Evolutionary conservation across 305 asterid genomes (phyloP), one percentile per base, ranked within the genome.

Genomic region (Fraxinus sp.): DNA sequence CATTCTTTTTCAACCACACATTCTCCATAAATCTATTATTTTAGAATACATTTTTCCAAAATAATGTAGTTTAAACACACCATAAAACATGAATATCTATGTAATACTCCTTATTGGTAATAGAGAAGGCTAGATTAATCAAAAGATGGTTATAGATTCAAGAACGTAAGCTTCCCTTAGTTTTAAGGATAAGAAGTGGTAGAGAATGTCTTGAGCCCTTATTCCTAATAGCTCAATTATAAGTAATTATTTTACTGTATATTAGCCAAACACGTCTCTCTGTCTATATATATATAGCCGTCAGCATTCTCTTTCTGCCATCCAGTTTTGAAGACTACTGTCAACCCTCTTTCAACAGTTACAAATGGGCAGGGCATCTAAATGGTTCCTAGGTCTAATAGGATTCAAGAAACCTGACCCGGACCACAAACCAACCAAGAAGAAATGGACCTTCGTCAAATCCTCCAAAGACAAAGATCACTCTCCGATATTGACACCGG

Each of bases 351-450:
- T 5, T 57, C 85, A 33, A 8, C 78, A 46, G 79, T 46, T 46
- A 46, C 80, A 79, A 68, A 93, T 94, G 98, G 97, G 95, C 46
- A 93, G 88, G 81, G 95, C 97, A 22, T 85, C 93, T 1, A 93
- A 84, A 81, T 94, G 98, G 98, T 89, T 94, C 85, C 83, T 92
- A 84, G 92, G 88, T 2, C 91, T 94, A 24, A 78, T 81, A 72
- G 88, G 91, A 5, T 83, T 85, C 82, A 86, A 78, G 75, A 79
- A 22, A 84, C 16, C 89, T 73, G 62, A 80, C 76, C 10, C 36
- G 22, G 75, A 70, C 81, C 41, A 13, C 41, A 36, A 16, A 49
- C 35, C 87, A 76, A 78, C 88, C 5, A 93, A 87, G 93, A 91
- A 88, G 82, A 92, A 89, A 85, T 93, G 97, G 97, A 82, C 88